Evolutionary conservation across 2,329 filamentous ascomycete species (phyloP), one percentile per base, ranked within the genome.

Genomic region (Talaromyces pinophilus): DNA sequence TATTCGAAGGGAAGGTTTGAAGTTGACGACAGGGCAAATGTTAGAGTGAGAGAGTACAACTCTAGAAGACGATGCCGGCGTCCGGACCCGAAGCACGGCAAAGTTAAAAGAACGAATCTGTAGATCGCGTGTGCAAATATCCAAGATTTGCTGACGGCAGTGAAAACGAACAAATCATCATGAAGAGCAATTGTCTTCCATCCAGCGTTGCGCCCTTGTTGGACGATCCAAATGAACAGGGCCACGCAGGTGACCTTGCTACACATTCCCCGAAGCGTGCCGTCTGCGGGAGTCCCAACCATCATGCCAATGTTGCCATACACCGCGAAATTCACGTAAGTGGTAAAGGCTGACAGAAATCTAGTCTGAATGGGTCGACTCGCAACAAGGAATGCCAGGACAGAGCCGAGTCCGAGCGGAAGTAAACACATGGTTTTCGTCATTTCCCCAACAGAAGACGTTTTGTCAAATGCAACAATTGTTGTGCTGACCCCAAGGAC

Each of bases 281-380:
- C 67, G 54, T 48, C 70, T 66, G 63, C 17, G 15, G 70, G 70
- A 59, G 70, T 70, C 42, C 7, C 55, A 61, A 46, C 78, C 77
- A 80, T 2, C 77, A 77, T 5, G 78, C 73, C n/a, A 76, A 42
- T 42, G 40, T 42, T 42, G 15, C 40, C 40, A 7, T 42, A 42
- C 40, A 42, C 40, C 40, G 40, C 40, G 40, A 42, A 42, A 42
- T 42, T 42, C 17, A 42, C 40, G 40, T 42, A 42, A 42, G 40
- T 42, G 17, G 40, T 42, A 42, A 42, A 42, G 2, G 40, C 40
- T 42, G 40, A 42, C 5, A 42, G 40, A 6, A 42, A 42, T 42
- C 40, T n/a, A 42, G 40, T 42, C 40, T 42, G 40, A 7, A n/a
- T n/a, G 40, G 40, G 40, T n/a, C 40, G 40, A 42, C 40, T 42